Evolutionary conservation across 768 basidiomycete genomes (phyloP).

Genomic region (Lactarius pseudohatsudake): DNA sequence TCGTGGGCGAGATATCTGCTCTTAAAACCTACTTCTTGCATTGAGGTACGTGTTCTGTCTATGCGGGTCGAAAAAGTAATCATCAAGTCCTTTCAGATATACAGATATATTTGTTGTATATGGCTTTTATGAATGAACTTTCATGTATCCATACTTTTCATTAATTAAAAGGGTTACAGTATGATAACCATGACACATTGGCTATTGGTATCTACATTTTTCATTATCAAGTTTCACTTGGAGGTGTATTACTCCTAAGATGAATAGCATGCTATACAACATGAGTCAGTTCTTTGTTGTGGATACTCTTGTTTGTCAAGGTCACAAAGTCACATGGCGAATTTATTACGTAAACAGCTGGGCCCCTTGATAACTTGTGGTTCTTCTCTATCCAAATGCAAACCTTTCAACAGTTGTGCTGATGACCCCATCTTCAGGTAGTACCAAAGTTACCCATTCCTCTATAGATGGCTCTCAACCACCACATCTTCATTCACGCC

Average conservation of each 20-base stretch:
- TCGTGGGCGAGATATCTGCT: conserved; percentile 26
- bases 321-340: neutral
- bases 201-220: neutral
- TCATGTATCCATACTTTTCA: conserved; percentile 27
- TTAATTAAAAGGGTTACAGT: conserved; percentile 17
- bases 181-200: conserved; percentile 15
- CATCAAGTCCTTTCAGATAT: neutral
- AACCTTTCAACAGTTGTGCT: neutral
- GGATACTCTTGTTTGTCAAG: neutral
- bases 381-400: neutral
- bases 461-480: neutral
- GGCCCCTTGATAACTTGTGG: neutral
- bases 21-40: conserved; percentile 27
- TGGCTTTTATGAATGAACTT: conserved; percentile 26
- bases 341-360: neutral
- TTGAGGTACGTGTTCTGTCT: conserved; percentile 15
- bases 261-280: neutral
- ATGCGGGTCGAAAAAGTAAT: neutral
- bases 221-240: neutral
- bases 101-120: conserved; percentile 15
- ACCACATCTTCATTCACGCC: neutral
- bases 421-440: conserved; percentile 16
- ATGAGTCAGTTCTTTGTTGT: neutral
- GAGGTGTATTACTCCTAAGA: neutral
- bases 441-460: neutral